Evolutionary conservation across 257 asterid species (phyloP), one percentile per base, ranked within the genome.

Genomic region (Cinchona pubescens): DNA sequence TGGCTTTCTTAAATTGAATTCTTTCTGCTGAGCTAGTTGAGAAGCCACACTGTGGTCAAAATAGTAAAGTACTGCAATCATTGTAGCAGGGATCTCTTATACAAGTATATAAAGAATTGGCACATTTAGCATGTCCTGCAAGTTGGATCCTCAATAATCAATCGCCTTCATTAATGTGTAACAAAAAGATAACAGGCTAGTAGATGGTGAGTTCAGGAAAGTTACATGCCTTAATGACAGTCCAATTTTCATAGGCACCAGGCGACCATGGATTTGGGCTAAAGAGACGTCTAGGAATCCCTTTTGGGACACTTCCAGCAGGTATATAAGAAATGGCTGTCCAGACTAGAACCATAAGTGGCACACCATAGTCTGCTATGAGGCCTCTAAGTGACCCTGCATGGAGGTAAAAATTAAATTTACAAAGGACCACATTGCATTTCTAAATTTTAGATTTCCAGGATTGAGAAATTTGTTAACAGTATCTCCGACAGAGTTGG

Each of bases 201-300:
- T n/a, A 3, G 3, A 12, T 38, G 42, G 42, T 6, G 15, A 75
- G 35, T 56, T 8, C 18, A 56, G 46, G 48, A 14, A 11, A 40
- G 48, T 60, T 63, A 48, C 87, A 79, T 86, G 83, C 98, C 93
- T 86, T 89, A 19, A 94, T 86, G 67, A 94, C 97, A 9, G 96
- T 94, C 98, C 97, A 94, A 78, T 94, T 94, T 79, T 71, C 85
- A 59, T 90, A 92, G 48, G 98, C 97, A 15, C 95, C 96, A 9
- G 93, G 93, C 19, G 97, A 85, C 98, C 98, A 94, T 18, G 98
- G 98, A 72, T 94, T 90, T 21, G 98, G 98, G 90, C 98, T 94
- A 46, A 82, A 75, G 75, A 94, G 96, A 21, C 98, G 97, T 49
- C 97, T 82, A 15, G 98, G 98, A 67, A 94, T 86, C 70, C 98